These are phyloP conservation scores for Aspergillus eucalypticola DNA, from an alignment of 2,329 filamentous ascomycete species.

Conservation along the genomic window DNA sequence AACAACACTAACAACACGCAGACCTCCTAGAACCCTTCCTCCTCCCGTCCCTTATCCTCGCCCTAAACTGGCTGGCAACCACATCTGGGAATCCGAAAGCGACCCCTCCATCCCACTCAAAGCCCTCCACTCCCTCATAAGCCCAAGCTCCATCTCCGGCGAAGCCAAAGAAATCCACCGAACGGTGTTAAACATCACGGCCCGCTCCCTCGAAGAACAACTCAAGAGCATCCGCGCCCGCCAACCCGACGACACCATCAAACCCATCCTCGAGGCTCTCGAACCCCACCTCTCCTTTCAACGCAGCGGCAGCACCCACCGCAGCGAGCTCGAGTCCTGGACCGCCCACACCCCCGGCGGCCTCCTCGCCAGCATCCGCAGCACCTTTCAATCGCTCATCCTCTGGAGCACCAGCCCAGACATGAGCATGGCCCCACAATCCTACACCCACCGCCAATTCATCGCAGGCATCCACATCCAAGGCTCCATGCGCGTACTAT, in stretches of 20 bases:
- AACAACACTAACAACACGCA: conserved; percentile 24
- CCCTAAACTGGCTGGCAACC: conserved; percentile 61
- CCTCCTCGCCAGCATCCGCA: conserved; percentile 50
- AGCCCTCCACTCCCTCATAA: conserved; percentile 58
- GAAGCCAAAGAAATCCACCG: conserved; percentile 63
- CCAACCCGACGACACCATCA: conserved; percentile 52
- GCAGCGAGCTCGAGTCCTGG: conserved; percentile 56
- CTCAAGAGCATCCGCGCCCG: conserved; percentile 53
- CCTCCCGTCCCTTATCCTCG: conserved; percentile 61
- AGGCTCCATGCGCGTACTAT: conserved; percentile 42
- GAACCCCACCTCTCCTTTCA: conserved; percentile 54
- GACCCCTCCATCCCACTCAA: conserved; percentile 56
- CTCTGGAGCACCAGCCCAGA: conserved; percentile 54
- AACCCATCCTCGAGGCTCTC: conserved; percentile 54
- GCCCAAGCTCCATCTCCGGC: conserved; percentile 57
- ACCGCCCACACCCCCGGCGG: conserved; percentile 48
- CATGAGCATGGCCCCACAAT: conserved; percentile 55
- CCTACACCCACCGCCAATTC: conserved; percentile 58
- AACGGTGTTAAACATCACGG: conserved; percentile 59
- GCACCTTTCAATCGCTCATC: conserved; percentile 53
- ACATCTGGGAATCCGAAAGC: conserved; percentile 53
- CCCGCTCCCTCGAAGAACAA: conserved; percentile 52
- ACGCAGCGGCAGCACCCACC: conserved; percentile 47
- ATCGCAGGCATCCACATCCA: conserved; percentile 45
- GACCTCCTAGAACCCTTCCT: conserved; percentile 65